phyloP scores from a whole-genome alignment of 2,329 filamentous ascomycete genomes.

The Dactylellina parvicollis region DNA sequence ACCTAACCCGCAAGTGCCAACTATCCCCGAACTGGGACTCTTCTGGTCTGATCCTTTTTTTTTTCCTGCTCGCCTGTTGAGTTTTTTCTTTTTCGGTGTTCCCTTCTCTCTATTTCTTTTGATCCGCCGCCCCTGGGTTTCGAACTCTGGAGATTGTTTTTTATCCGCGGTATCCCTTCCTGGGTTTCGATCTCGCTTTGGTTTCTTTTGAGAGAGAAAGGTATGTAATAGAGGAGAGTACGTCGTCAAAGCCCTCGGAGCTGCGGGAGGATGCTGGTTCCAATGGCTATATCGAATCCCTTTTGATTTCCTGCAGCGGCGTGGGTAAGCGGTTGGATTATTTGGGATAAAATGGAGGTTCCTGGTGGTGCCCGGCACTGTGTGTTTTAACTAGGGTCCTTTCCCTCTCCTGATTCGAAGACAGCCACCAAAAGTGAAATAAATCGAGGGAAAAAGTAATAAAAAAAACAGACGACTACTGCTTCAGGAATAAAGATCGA shows the following conservation, averaged over 20 bases:
- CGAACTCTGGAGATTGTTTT: conserved; percentile 22
- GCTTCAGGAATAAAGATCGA: background rate
- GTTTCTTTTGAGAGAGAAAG: conserved; percentile 12
- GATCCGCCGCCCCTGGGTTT: conserved; percentile 47
- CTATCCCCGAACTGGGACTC: conserved; percentile 23
- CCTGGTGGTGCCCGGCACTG: conserved; percentile 29
- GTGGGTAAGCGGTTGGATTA: conserved; percentile 45
- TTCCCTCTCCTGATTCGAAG: conserved; percentile 4
- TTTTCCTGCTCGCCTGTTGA: background rate
- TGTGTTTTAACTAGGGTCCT: conserved; percentile 31
- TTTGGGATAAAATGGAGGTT: conserved; percentile 48
- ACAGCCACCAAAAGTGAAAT: conserved; percentile 12
- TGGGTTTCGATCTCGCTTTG: conserved; percentile 22
- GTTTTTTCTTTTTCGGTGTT: background rate
- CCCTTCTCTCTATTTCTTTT: conserved; percentile 4
- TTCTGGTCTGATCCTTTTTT: conserved; percentile 12
- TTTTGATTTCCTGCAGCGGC: conserved; percentile 35
- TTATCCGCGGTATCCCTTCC: conserved; percentile 46
- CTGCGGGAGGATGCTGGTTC: conserved; percentile 20
- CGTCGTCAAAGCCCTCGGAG: conserved; percentile 33
- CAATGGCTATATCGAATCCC: conserved; percentile 47
- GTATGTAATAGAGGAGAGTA: too few relatives aligned
- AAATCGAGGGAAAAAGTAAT: conserved; percentile 6
- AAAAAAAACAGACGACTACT: background rate
- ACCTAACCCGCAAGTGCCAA: background rate